phyloP scores from a whole-genome alignment of 345 rosid genomes.

The Eucalyptus cladocalyx region DNA sequence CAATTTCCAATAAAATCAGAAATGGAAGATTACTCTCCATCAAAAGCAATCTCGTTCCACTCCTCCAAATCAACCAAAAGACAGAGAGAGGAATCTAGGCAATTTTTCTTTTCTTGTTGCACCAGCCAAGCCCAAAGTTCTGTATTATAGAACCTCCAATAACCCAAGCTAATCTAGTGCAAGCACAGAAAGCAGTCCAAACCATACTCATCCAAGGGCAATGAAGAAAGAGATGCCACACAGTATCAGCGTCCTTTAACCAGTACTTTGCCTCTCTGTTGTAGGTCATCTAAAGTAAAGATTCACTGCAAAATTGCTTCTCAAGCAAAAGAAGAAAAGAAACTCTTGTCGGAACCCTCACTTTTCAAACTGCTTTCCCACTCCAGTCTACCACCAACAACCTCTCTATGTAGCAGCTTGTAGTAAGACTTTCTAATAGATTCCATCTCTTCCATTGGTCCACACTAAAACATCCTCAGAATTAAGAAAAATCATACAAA shows the following conservation, averaged over 20 bases:
- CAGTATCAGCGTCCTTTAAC: background rate
- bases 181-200: background rate
- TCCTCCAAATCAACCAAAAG: background rate
- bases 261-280: background rate
- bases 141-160: background rate
- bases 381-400: background rate
- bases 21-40: background rate
- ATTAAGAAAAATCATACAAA: background rate
- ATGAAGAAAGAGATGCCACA: background rate
- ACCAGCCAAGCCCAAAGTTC: background rate
- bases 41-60: background rate
- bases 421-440: background rate
- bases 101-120: background rate
- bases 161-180: background rate
- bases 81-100: background rate
- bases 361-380: background rate
- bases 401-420: background rate
- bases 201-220: background rate
- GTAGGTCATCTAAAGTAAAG: background rate
- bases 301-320: background rate
- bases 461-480: background rate
- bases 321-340: background rate
- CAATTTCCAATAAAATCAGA: background rate
- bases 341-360: background rate
- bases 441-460: background rate